phyloP scores from a whole-genome alignment of 805 yeast species.

The Yamadazyma kitorensis region DNA sequence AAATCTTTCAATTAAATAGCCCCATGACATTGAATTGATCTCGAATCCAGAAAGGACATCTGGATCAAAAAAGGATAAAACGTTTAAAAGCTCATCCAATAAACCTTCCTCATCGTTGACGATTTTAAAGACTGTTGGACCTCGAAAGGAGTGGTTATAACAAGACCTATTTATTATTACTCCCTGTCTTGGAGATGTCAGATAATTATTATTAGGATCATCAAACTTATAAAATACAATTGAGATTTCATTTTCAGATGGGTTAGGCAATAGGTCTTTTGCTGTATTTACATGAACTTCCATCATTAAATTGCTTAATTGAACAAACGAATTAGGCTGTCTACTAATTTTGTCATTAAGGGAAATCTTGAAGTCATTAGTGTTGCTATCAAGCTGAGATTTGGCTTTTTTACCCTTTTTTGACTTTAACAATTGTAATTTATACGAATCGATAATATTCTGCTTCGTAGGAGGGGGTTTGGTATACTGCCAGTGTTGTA shows the following conservation, averaged over 20 bases:
- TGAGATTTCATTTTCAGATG: conserved; percentile 53
- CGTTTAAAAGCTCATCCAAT: conserved; percentile 53
- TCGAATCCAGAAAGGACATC: conserved; percentile 88
- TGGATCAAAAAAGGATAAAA: conserved; percentile 71
- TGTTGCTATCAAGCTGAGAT: conserved; percentile 56
- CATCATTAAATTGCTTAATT: conserved; percentile 55
- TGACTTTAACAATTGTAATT: conserved; percentile 12
- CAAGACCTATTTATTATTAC: conserved; percentile 12
- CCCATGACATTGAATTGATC: conserved; percentile 81
- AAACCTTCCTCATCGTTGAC: conserved; percentile 1
- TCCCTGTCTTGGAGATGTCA: conserved; percentile 13
- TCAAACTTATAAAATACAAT: conserved; percentile 66
- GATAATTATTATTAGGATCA: conserved; percentile 24
- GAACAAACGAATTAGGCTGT: conserved; percentile 39
- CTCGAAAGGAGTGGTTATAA: conserved; percentile 1
- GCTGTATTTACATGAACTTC: conserved; percentile 67
- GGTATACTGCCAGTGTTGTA: conserved; percentile 43
- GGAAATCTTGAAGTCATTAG: conserved; percentile 37
- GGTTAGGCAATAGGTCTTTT: conserved; percentile 58
- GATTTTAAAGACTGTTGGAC: conserved; percentile 15
- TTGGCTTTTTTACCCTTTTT: conserved; percentile 17
- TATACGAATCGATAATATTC: conserved; percentile 36
- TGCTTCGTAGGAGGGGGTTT: conserved; percentile 46
- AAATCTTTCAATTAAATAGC: conserved; percentile 73
- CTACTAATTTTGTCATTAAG: conserved; percentile 26